Percentiles rank a stretch among this genome's conserved stretches.
phyloP scores from a whole-genome alignment of 2,329 filamentous ascomycete species.

The Esteya vermicola region DNA sequence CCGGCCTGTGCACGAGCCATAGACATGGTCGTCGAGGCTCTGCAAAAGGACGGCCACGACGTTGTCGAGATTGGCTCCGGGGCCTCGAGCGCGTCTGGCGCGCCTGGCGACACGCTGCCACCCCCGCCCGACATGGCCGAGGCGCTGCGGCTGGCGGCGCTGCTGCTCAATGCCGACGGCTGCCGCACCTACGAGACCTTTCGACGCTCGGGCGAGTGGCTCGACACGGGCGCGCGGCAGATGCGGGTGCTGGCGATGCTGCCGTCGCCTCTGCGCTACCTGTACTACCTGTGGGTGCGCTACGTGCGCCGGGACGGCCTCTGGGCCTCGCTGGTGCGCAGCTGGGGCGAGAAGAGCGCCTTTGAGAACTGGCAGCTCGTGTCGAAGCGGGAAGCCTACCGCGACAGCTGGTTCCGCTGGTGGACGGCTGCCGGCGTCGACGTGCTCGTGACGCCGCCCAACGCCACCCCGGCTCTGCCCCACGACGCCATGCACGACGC shows the following conservation, averaged over 20 bases:
- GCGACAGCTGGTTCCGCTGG: conserved; percentile 69
- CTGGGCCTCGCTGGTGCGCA: conserved; percentile 63
- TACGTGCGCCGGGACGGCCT: conserved; percentile 63
- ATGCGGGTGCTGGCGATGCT: conserved; percentile 62
- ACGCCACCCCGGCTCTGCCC: conserved; percentile 79
- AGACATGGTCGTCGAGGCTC: conserved; percentile 52
- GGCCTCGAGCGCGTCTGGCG: neutral
- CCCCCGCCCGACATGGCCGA: conserved; percentile 51
- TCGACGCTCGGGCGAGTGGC: conserved; percentile 63
- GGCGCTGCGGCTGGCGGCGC: conserved; percentile 60
- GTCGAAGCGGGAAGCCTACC: conserved; percentile 61
- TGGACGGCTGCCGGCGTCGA: conserved; percentile 64
- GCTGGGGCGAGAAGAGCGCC: conserved; percentile 61
- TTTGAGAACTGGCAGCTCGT: conserved; percentile 76
- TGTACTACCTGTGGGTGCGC: conserved; percentile 84
- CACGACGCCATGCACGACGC: conserved; percentile 78
- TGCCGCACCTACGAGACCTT: conserved; percentile 66
- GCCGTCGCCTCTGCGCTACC: conserved; percentile 59
- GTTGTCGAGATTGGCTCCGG: conserved; percentile 44
- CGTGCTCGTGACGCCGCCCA: conserved; percentile 69
- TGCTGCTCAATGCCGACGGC: conserved; percentile 74
- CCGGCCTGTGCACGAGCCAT: conserved; percentile 72
- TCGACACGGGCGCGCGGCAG: conserved; percentile 63
- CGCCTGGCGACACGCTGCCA: neutral
- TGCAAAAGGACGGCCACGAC: conserved; percentile 60